phyloP scores from a whole-genome alignment of 441 rosid genomes.

The Populus hybrid region DNA sequence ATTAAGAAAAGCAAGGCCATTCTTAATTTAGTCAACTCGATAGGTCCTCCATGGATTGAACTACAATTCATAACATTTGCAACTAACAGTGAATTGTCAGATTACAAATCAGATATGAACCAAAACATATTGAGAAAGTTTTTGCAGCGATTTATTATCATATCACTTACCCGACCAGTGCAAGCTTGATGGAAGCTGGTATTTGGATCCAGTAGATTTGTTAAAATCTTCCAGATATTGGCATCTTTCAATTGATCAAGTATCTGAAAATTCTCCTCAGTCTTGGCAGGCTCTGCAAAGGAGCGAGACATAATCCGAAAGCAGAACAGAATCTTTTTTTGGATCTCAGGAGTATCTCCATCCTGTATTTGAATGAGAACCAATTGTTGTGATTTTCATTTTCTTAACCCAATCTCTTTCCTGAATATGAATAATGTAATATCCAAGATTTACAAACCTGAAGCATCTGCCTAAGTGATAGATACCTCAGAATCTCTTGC shows the following conservation, averaged over 20 bases:
- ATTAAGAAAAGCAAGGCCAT: not conserved
- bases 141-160: conserved; percentile 11
- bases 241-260: conserved; percentile 96
- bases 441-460: conserved; percentile 55
- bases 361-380: conserved; percentile 52
- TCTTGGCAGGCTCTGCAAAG: conserved; percentile 76
- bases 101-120: not conserved
- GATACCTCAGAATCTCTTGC: conserved; percentile 95
- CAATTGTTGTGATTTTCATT: conserved; percentile 15
- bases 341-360: conserved; percentile 79
- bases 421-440: conserved; percentile 15
- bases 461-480: conserved; percentile 73
- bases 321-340: conserved; percentile 71
- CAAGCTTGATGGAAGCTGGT: conserved; percentile 64
- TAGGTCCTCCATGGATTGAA: not conserved
- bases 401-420: conserved; percentile 15
- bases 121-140: conserved; percentile 3
- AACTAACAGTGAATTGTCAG: not conserved
- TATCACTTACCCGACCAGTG: conserved; percentile 63
- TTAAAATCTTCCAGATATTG: conserved; percentile 89
- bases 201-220: conserved; percentile 69
- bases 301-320: conserved; percentile 90
- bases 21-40: not conserved
- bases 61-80: not conserved
- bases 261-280: conserved; percentile 86